phyloP scores from a whole-genome alignment of 108 stramenopile species.

The Discostella pseudostelligera region DNA sequence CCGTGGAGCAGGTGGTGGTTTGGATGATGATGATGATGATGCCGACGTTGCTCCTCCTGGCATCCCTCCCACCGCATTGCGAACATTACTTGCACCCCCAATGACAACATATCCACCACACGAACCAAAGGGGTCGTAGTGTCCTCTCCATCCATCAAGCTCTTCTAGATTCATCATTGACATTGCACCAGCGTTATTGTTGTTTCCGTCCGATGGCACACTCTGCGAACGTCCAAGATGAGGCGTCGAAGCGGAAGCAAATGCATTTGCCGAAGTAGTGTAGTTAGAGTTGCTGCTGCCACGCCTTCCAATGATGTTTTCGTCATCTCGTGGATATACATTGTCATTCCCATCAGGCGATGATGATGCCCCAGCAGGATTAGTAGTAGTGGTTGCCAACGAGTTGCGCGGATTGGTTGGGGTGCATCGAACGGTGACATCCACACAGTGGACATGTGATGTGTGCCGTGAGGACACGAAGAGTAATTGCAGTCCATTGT shows the following conservation, averaged over 20 bases:
- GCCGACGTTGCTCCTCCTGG: background rate
- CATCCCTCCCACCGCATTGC: background rate
- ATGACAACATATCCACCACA: constrained; percentile 17
- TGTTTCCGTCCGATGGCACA: background rate
- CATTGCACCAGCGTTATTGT: background rate
- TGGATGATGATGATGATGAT: constrained; percentile 3
- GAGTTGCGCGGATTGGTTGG: constrained; percentile 40
- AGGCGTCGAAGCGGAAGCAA: constrained; percentile 4
- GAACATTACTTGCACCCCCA: background rate
- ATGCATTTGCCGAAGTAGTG: constrained; percentile 8
- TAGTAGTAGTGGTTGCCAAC: background rate
- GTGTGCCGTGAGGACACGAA: constrained; percentile 75
- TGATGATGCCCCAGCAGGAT: background rate
- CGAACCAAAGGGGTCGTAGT: constrained; percentile 63
- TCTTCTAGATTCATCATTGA: constrained; percentile 46
- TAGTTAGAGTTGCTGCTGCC: background rate
- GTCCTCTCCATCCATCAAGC: constrained; percentile 87
- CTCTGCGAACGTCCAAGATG: too few relatives aligned
- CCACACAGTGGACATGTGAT: constrained; percentile 67
- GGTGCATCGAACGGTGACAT: constrained; percentile 80
- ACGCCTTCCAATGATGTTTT: background rate
- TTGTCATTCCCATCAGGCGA: background rate
- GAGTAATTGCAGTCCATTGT: constrained; percentile 48
- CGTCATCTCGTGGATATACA: background rate
- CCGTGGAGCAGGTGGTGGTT: background rate